Evolutionary conservation across 73 alveolate species (phyloP).

Genomic region (Stentor roeselii): DNA sequence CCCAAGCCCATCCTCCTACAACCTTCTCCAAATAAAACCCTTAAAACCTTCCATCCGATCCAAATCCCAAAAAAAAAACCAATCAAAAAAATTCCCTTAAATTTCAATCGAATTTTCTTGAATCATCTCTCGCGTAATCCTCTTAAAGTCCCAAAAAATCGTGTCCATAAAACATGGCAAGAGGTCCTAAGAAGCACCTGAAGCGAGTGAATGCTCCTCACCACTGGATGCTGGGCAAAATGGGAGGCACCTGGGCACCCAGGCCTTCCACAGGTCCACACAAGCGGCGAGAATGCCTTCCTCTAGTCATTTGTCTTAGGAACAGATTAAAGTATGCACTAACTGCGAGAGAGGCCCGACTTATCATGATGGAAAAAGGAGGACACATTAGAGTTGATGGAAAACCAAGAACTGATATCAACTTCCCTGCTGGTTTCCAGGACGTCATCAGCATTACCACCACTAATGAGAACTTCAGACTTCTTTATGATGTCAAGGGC

Average conservation of each 20-base stretch:
- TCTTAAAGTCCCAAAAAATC: no score
- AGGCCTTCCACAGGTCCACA: slow-evolving; percentile 98
- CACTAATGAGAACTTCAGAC: slow-evolving; percentile 92
- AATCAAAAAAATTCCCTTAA: no score
- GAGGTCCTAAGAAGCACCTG: slow-evolving; percentile 98
- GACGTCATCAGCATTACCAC: slow-evolving; percentile 81
- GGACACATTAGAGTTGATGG: slow-evolving; percentile 91
- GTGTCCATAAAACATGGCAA: slow-evolving; percentile 84
- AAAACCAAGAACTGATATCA: slow-evolving; percentile 92
- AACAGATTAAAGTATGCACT: slow-evolving; percentile 91
- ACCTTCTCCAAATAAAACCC: no score
- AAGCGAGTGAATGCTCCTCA: slow-evolving; percentile 97
- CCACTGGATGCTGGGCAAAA: slow-evolving; percentile 98
- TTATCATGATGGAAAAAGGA: slow-evolving; percentile 70
- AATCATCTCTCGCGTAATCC: no score
- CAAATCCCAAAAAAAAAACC: no score
- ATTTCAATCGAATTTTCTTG: no score
- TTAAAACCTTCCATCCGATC: no score
- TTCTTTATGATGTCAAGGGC: slow-evolving; percentile 96
- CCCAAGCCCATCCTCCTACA: no score
- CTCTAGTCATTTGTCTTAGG: slow-evolving; percentile 80
- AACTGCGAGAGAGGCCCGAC: slow-evolving; percentile 80
- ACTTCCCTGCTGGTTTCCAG: slow-evolving; percentile 96
- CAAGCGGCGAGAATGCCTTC: slow-evolving; percentile 94
- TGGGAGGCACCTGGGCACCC: slow-evolving; percentile 88